Evolutionary conservation across 2,329 filamentous ascomycete species (phyloP).

Genomic region (Sphaerulina vaccinii): DNA sequence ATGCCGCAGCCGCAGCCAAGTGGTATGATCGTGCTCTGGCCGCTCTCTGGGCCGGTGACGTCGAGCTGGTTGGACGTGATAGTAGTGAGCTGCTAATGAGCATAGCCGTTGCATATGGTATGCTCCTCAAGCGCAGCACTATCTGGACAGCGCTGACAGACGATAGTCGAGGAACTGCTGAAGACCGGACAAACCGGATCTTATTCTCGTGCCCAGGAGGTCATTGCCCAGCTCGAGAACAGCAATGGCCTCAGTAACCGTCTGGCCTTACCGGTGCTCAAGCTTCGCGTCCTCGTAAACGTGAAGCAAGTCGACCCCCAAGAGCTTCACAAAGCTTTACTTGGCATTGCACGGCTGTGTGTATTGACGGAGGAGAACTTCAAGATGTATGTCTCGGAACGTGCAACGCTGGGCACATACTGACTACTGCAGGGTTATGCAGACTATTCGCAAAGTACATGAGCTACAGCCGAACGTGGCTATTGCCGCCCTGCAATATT

Average conservation of each 20-base stretch:
- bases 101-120: constrained; percentile 59
- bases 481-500: constrained; percentile 56
- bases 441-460: constrained; percentile 66
- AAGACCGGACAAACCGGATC: constrained; percentile 46
- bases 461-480: constrained; percentile 20
- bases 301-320: constrained; percentile 38
- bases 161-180: constrained; percentile 25
- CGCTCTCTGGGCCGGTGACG: constrained; percentile 51
- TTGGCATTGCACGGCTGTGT: constrained; percentile 60
- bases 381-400: constrained; percentile 47
- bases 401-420: neutral
- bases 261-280: constrained; percentile 65
- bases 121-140: neutral
- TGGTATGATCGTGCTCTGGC: constrained; percentile 73
- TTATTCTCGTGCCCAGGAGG: constrained; percentile 53
- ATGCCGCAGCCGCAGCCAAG: constrained; percentile 57
- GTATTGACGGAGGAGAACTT: constrained; percentile 64
- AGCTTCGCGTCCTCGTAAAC: constrained; percentile 64
- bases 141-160: neutral
- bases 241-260: constrained; percentile 59
- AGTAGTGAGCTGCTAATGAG: constrained; percentile 64
- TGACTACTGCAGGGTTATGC: constrained; percentile 51
- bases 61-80: constrained; percentile 58
- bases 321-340: constrained; percentile 53
- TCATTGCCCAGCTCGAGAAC: constrained; percentile 63